Evolutionary conservation across 768 basidiomycete species (phyloP).

Genomic region (Panellus pusillus): DNA sequence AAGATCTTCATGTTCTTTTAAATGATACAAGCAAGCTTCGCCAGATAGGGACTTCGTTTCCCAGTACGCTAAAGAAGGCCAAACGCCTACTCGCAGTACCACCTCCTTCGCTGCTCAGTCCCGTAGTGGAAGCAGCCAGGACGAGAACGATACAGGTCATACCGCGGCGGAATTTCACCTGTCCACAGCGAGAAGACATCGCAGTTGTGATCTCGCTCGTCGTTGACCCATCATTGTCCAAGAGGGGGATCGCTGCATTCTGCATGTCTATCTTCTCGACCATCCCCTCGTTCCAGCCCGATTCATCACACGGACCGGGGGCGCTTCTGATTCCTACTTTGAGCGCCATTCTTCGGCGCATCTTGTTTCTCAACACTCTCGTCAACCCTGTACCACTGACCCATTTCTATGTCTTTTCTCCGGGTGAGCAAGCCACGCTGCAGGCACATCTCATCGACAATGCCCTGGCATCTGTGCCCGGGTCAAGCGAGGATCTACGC

Average conservation of each 20-base stretch:
- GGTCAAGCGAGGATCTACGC: slow-evolving; percentile 34
- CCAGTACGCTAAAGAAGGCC: slow-evolving; percentile 39
- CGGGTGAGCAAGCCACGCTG: slow-evolving; percentile 37
- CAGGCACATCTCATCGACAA: slow-evolving; percentile 43
- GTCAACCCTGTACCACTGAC: slow-evolving; percentile 28
- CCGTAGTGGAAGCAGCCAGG: slow-evolving; percentile 41
- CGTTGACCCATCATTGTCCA: slow-evolving; percentile 38
- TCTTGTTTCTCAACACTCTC: slow-evolving; percentile 25
- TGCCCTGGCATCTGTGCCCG: slow-evolving; percentile 35
- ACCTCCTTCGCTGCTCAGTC: slow-evolving; percentile 27
- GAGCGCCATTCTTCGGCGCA: slow-evolving; percentile 34
- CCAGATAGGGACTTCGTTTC: slow-evolving; percentile 30
- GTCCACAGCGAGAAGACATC: slow-evolving; percentile 46
- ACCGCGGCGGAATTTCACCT: slow-evolving; percentile 43
- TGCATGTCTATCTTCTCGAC: slow-evolving; percentile 34
- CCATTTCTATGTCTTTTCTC: slow-evolving; percentile 52
- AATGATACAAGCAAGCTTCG: slow-evolving; percentile 28
- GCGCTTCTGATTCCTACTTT: slow-evolving; percentile 36
- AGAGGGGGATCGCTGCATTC: slow-evolving; percentile 34
- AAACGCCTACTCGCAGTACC: slow-evolving; percentile 36
- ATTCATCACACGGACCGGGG: slow-evolving; percentile 26
- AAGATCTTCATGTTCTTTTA: slow-evolving; percentile 44
- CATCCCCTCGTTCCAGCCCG: slow-evolving; percentile 21
- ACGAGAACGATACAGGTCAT: slow-evolving; percentile 39
- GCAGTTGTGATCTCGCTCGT: slow-evolving; percentile 45